Percentiles rank a stretch among this genome's conserved stretches.
Evolutionary conservation across 768 basidiomycete species (phyloP).

Genomic region (Dioszegia crocea): DNA sequence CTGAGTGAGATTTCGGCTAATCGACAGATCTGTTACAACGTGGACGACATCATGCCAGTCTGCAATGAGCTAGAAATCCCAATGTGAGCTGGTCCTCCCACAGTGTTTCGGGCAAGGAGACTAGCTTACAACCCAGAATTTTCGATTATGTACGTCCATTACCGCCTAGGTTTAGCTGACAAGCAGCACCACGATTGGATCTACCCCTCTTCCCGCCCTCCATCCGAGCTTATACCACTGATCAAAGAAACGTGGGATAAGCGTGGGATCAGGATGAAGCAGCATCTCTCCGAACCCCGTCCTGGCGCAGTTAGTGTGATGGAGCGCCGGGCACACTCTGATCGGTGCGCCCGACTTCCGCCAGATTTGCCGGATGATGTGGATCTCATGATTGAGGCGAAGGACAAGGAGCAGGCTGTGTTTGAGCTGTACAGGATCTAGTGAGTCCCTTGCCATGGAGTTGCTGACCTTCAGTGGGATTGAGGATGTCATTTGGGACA

Average conservation of each 20-base stretch:
- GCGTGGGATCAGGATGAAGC: constrained; percentile 80
- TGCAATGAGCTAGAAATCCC: constrained; percentile 79
- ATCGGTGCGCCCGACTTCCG: constrained; percentile 70
- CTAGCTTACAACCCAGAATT: constrained; percentile 30
- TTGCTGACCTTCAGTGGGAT: constrained; percentile 50
- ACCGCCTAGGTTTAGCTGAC: background rate
- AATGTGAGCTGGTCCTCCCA: constrained; percentile 50
- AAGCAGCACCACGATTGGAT: constrained; percentile 72
- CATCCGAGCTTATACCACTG: constrained; percentile 63
- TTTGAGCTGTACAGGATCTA: constrained; percentile 79
- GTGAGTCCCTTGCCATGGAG: constrained; percentile 13
- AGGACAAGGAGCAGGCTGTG: constrained; percentile 73
- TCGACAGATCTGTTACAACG: constrained; percentile 71
- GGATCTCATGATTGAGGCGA: constrained; percentile 79
- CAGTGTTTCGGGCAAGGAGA: background rate
- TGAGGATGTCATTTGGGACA: constrained; percentile 59
- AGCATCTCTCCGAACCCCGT: constrained; percentile 87
- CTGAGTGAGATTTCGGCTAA: constrained; percentile 1
- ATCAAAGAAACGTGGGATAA: constrained; percentile 69
- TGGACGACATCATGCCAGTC: constrained; percentile 78
- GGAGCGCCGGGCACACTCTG: constrained; percentile 81
- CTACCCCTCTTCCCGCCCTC: constrained; percentile 54
- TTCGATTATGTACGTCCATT: constrained; percentile 40
- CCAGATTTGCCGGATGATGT: constrained; percentile 52
- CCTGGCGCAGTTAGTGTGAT: constrained; percentile 75